Evolutionary conservation across 768 basidiomycete genomes (phyloP), one percentile per base, ranked within the genome.

Genomic region (Tubosaeta sp.): DNA sequence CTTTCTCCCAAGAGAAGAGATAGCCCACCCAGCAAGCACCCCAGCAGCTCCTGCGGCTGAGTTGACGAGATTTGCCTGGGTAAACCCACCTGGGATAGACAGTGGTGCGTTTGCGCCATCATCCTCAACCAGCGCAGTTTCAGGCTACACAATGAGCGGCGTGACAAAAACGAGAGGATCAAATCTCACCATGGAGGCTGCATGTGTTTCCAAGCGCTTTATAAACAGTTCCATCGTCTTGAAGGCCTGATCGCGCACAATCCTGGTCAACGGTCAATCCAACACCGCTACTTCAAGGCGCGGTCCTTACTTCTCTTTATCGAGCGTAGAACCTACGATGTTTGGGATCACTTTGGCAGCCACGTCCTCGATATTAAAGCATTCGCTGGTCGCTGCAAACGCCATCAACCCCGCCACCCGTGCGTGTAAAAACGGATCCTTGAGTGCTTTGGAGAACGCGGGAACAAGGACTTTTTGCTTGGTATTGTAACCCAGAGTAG

Each of bases 391-490:
- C 5, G 95, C 94, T 85, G 93, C 97, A 58, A 97, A 85, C 19
- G 92, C 90, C 91, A 94, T 94, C 33, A 98, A 67, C 0, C 92
- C 95, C 0, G 97, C 95, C 2, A 95, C 91, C 37, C 97, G 78
- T 4, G 93, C 86, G 66, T 95, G 95, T 0, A 95, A 85, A 66
- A 98, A 98, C 0, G 82, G 69, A 65, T 99, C 97, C 65, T 92
- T 93, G 35, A 97, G 65, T 2, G 91, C 89, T 42, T 92, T 80
- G 4, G 87, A 80, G 68, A 98, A 97, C 5, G 97, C 97, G 4
- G 95, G 93, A 1, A 97, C 91, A 6, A 99, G 82, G n/a, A 99
- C 93, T 64, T 98, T 98, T 59, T 86, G 83, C 66, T 94, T 92
- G 4, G 95, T 97, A 61, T 92, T 86, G 52, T 87, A 82, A 1